Conservation (phyloP, 176 grass and related monocot species). For the Avena insularis region DNA sequence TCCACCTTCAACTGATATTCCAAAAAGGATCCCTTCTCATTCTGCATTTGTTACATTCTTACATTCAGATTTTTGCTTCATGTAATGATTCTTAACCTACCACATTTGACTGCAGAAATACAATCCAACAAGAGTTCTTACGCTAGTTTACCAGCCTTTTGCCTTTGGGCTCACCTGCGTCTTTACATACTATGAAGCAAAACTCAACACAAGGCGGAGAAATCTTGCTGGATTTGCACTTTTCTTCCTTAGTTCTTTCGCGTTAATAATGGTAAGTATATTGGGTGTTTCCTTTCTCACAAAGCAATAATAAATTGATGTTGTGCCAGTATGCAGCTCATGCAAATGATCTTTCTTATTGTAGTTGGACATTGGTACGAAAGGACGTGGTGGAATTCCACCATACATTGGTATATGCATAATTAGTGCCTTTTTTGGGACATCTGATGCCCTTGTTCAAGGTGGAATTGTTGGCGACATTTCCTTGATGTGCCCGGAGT, state of each 20-base stretch:
- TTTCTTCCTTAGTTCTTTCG: conserved; percentile 72
- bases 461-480: conserved; percentile 95
- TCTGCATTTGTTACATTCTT: conserved; percentile 7
- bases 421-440: conserved; percentile 83
- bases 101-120: conserved; percentile 51
- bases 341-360: conserved; percentile 32
- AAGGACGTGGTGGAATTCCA: conserved; percentile 79
- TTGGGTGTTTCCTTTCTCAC: conserved; percentile 24
- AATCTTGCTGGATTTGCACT: conserved; percentile 71
- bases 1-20: not conserved
- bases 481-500: conserved; percentile 92
- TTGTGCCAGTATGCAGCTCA: conserved; percentile 1
- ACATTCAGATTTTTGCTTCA: conserved; percentile 9
- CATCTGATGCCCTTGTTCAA: conserved; percentile 86
- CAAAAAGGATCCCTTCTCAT: not conserved
- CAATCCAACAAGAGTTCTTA: conserved; percentile 67
- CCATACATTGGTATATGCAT: conserved; percentile 81
- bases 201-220: conserved; percentile 69
- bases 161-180: conserved; percentile 68
- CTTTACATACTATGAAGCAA: conserved; percentile 71
- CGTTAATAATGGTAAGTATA: conserved; percentile 64
- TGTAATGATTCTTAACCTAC: not conserved
- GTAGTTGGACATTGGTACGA: conserved; percentile 91
- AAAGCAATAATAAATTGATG: not conserved
- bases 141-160: conserved; percentile 75